Evolutionary conservation across 2,329 filamentous ascomycete species (phyloP).

Genomic region (Chaetothyriales sp.): DNA sequence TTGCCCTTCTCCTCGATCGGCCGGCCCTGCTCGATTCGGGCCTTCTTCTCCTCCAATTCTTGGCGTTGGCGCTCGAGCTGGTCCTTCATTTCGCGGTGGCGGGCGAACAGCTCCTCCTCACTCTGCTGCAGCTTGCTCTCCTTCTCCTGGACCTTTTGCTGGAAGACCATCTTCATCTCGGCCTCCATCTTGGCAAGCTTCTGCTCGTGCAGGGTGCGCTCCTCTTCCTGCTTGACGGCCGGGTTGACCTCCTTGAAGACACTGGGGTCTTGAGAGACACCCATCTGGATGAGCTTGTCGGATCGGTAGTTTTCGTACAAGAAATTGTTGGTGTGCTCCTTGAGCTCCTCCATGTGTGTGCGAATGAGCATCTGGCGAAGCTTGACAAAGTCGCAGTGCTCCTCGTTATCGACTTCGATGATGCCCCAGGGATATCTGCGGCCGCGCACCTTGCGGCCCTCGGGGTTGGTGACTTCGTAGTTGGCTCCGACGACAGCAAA

Average conservation of each 20-base stretch:
- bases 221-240: constrained; percentile 98
- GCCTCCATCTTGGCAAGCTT: constrained; percentile 99
- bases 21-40: constrained; percentile 82
- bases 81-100: constrained; percentile 99
- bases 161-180: constrained; percentile 99
- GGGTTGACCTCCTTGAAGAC: constrained; percentile 99
- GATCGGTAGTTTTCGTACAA: constrained; percentile 99
- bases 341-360: constrained; percentile 99
- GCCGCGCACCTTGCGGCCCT: constrained; percentile 90
- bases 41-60: constrained; percentile 98
- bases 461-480: constrained; percentile 76
- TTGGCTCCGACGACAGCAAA: constrained; percentile 97
- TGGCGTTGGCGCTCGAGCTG: constrained; percentile 87
- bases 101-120: constrained; percentile 95
- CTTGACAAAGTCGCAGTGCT: constrained; percentile 99
- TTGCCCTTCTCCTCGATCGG: constrained; percentile 96
- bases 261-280: constrained; percentile 93
- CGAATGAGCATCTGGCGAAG: constrained; percentile 99
- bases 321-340: constrained; percentile 98
- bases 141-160: constrained; percentile 98
- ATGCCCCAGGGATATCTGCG: constrained; percentile 96
- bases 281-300: constrained; percentile 97
- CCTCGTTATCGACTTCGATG: constrained; percentile 98
- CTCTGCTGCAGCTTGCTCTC: constrained; percentile 99
- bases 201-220: constrained; percentile 94